Evolutionary conservation across 306 rosid species (phyloP).

Genomic region (Pyrus bretschneideri): DNA sequence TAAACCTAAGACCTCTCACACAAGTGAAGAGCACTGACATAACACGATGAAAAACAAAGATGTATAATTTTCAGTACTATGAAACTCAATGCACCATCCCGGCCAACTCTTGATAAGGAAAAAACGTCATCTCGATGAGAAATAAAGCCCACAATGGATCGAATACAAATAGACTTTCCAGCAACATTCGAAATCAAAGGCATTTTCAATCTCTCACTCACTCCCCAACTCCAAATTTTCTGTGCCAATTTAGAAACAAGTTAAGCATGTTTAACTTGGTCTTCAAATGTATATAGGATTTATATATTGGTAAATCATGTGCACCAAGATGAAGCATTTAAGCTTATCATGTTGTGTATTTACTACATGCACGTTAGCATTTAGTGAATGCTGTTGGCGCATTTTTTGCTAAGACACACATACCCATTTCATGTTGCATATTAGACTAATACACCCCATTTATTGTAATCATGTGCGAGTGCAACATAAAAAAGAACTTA

Average conservation of each 20-base stretch:
- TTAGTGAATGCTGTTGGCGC: conserved; percentile 52
- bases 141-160: not conserved
- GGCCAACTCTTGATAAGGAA: not conserved
- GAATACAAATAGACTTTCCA: not conserved
- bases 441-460: conserved; percentile 26
- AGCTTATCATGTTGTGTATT: conserved; percentile 44
- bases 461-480: conserved; percentile 37
- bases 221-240: conserved; percentile 19
- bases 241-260: conserved; percentile 31
- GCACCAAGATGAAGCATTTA: conserved; percentile 42
- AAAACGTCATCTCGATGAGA: not conserved
- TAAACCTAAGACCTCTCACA: too few species aligned
- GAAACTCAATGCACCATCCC: not conserved
- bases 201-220: conserved; percentile 16
- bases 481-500: conserved; percentile 1
- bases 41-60: too few species aligned
- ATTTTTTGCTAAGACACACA: conserved; percentile 41
- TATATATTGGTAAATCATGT: conserved; percentile 27
- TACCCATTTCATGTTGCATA: conserved; percentile 26
- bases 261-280: conserved; percentile 12
- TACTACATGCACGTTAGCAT: conserved; percentile 51
- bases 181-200: conserved; percentile 7
- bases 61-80: too few species aligned
- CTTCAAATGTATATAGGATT: not conserved
- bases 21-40: too few species aligned